Evolutionary conservation across 1,139 yeast species (phyloP), one percentile per base, ranked within the genome.

Genomic region (Debaryomyces coudertii): DNA sequence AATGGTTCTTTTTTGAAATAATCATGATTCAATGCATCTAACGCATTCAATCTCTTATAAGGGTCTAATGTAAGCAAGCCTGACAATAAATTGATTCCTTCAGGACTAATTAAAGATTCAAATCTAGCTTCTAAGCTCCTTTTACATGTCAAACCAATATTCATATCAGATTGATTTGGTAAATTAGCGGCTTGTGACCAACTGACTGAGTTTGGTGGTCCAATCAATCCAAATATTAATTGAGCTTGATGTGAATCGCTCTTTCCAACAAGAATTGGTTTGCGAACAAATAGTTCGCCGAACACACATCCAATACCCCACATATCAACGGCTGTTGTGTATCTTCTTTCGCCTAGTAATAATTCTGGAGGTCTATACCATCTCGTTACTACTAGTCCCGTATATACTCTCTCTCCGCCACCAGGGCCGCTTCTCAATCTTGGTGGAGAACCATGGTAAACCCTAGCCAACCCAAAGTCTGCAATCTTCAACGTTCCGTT

Each of bases 241-340:
- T 85, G 86, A 0, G 95, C 90, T 68, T 95, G 99, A 60, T 93
- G 96, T n/a, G 87, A 66, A 62, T 95, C 99, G 0, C 93, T 79
- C 47, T 79, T 76, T 0, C 99, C 99, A 41, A 83, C 90, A 43
- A 95, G 68, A 15, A 95, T 88, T 0, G 99, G 99, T 53, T 79
- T 81, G 48, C 82, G 79, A 34, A 82, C 82, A 67, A 88, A 93
- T 58, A 92, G 75, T 64, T 95, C 99, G 0, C 90, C 99, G 65
- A 95, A 85, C 0, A 95, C 95, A 68, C 99, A 95, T 2, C 99
- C 99, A 9, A 89, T 81, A 1, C 98, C 98, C 99, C 99, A 93
- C 67, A 93, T 77, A 66, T 93, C 97, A 15, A 93, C 92, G 0
- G 98, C 95, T 0, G 97, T 88, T 2, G 98, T 90, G 61, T 93